phyloP scores from a whole-genome alignment of 2,329 filamentous ascomycete genomes.

The Shiraia bambusicola region DNA sequence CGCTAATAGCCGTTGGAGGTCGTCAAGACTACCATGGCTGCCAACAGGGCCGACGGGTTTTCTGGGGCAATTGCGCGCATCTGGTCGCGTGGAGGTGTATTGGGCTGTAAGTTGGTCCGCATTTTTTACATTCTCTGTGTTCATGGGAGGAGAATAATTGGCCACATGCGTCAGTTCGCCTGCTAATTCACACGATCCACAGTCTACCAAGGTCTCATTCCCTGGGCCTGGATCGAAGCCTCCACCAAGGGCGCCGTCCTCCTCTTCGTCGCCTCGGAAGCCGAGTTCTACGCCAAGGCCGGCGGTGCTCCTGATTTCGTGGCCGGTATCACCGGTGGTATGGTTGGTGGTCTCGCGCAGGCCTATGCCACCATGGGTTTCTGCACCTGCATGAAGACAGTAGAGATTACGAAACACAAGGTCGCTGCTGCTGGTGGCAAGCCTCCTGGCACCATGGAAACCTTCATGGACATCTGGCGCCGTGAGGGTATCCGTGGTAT shows the following conservation, averaged over 20 bases:
- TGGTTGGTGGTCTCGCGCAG: conserved; percentile 92
- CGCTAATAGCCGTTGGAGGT: conserved; percentile 86
- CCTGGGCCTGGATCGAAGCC: conserved; percentile 95
- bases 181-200: conserved; percentile 22
- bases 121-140: neutral
- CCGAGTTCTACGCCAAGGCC: conserved; percentile 86
- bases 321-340: conserved; percentile 85
- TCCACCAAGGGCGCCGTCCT: conserved; percentile 99
- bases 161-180: conserved; percentile 40
- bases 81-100: conserved; percentile 88
- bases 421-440: conserved; percentile 78
- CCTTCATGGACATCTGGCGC: conserved; percentile 96
- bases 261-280: conserved; percentile 97
- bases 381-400: conserved; percentile 99
- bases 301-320: conserved; percentile 84
- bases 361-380: conserved; percentile 99
- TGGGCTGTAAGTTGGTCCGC: conserved; percentile 76
- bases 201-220: conserved; percentile 99
- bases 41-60: conserved; percentile 89
- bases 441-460: conserved; percentile 86
- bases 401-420: conserved; percentile 99
- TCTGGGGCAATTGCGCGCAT: conserved; percentile 77
- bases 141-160: neutral
- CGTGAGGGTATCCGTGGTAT: conserved; percentile 92
- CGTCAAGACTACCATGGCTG: conserved; percentile 99